phyloP scores from a whole-genome alignment of 768 basidiomycete species.

The Hygrocybe punicea region DNA sequence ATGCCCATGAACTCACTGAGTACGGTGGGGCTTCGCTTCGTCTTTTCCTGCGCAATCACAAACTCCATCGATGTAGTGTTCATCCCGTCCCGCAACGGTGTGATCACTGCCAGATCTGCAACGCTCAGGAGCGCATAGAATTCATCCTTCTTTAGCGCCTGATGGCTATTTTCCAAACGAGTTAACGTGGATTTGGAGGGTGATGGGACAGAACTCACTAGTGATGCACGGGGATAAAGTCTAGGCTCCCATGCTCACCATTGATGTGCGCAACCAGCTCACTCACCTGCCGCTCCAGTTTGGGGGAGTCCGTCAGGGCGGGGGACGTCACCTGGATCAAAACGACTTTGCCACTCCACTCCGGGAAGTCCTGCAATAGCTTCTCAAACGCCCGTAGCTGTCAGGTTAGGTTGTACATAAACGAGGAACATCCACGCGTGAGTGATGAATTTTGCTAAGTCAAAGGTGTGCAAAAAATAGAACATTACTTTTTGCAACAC shows the following conservation, averaged over 20 bases:
- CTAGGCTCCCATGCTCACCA: slow-evolving; percentile 88
- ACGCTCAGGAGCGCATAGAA: slow-evolving; percentile 93
- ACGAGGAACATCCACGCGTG: no score
- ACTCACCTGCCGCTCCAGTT: slow-evolving; percentile 88
- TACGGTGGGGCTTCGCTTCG: slow-evolving; percentile 81
- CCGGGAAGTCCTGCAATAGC: slow-evolving; percentile 86
- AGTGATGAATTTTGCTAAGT: not conserved
- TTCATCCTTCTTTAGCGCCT: slow-evolving; percentile 95
- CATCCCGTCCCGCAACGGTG: slow-evolving; percentile 95
- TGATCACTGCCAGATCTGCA: slow-evolving; percentile 93
- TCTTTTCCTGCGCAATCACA: slow-evolving; percentile 86
- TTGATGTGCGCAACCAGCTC: slow-evolving; percentile 95
- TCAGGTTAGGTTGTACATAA: not conserved
- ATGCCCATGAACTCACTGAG: slow-evolving; percentile 99
- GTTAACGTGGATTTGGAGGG: not conserved
- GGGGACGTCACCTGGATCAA: slow-evolving; percentile 93
- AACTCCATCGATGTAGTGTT: slow-evolving; percentile 99
- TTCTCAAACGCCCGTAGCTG: slow-evolving; percentile 95
- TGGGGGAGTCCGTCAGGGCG: slow-evolving; percentile 85
- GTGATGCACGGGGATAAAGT: slow-evolving; percentile 97
- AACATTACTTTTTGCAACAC: slow-evolving; percentile 82
- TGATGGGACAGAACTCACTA: slow-evolving; percentile 59
- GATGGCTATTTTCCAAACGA: slow-evolving; percentile 62
- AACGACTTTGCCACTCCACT: slow-evolving; percentile 90
- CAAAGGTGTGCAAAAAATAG: not conserved